Percentiles rank a stretch among this genome's conserved stretches.
These are phyloP conservation scores for Acacia crassicarpa DNA, from an alignment of 306 rosid species.

Conservation along the genomic window DNA sequence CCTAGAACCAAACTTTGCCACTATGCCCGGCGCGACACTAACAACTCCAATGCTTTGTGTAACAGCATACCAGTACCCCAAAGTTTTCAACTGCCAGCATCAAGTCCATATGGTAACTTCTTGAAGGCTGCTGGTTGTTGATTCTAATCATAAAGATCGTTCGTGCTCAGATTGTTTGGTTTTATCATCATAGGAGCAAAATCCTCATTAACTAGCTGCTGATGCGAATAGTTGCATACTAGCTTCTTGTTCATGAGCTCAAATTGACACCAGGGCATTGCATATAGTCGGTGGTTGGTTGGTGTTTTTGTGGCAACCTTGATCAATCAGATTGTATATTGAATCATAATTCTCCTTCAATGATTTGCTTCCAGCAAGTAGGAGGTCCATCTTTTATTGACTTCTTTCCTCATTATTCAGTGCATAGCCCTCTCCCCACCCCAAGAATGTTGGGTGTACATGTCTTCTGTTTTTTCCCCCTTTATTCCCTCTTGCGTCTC, in stretches of 20 bases:
- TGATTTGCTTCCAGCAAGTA: not conserved
- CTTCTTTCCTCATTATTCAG: too few species aligned
- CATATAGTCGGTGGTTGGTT: conserved; percentile 3
- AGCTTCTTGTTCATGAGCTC: conserved; percentile 26
- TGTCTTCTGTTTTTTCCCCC: too few species aligned
- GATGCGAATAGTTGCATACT: conserved; percentile 25
- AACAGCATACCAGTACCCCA: too few species aligned
- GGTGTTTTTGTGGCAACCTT: conserved; percentile 10
- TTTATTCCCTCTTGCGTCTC: not conserved
- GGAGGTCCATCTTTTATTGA: too few species aligned
- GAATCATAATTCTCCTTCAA: conserved; percentile 22
- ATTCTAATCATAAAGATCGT: conserved; percentile 18
- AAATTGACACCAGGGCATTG: conserved; percentile 18
- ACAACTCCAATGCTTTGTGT: too few species aligned
- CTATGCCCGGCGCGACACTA: too few species aligned
- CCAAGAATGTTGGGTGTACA: too few species aligned
- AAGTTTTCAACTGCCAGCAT: too few species aligned
- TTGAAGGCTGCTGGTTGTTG: conserved; percentile 72
- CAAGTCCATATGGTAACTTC: conserved; percentile 77
- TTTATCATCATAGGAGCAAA: not conserved
- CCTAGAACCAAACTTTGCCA: too few species aligned
- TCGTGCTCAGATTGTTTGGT: not conserved
- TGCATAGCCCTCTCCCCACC: too few species aligned
- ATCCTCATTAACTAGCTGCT: not conserved
- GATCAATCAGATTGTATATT: conserved; percentile 17